Evolutionary conservation across 768 basidiomycete species (phyloP).

Genomic region (Leccinum barrowsii): DNA sequence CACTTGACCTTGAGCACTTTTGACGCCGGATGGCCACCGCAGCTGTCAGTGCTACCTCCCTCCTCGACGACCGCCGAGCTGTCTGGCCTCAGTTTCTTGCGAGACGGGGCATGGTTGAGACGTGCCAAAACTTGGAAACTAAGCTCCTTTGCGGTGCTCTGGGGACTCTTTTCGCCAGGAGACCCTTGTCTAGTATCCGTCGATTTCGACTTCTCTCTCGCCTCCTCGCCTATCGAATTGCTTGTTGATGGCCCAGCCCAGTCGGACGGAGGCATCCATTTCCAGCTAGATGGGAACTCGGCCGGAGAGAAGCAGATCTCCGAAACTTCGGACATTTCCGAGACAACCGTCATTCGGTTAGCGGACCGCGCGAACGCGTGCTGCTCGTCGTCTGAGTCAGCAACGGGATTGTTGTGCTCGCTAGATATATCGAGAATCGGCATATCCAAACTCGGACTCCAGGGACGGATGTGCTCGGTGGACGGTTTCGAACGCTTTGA

Average conservation of each 20-base stretch:
- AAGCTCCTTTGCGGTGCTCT: background rate
- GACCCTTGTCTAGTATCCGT: background rate
- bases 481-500: background rate
- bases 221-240: background rate
- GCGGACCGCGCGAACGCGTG: background rate
- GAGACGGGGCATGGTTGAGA: background rate
- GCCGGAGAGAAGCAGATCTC: background rate
- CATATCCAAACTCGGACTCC: background rate
- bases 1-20: constrained; percentile 16
- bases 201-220: background rate
- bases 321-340: background rate
- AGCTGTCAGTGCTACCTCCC: background rate
- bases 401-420: background rate
- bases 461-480: background rate
- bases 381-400: background rate
- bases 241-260: constrained; percentile 22
- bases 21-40: background rate
- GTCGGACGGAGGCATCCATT: constrained; percentile 23
- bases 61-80: background rate
- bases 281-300: background rate
- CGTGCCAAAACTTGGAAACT: background rate
- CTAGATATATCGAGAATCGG: background rate
- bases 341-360: background rate
- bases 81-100: background rate
- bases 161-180: background rate